Conservation (phyloP, 805 yeast species). For the Candida ortonii region DNA sequence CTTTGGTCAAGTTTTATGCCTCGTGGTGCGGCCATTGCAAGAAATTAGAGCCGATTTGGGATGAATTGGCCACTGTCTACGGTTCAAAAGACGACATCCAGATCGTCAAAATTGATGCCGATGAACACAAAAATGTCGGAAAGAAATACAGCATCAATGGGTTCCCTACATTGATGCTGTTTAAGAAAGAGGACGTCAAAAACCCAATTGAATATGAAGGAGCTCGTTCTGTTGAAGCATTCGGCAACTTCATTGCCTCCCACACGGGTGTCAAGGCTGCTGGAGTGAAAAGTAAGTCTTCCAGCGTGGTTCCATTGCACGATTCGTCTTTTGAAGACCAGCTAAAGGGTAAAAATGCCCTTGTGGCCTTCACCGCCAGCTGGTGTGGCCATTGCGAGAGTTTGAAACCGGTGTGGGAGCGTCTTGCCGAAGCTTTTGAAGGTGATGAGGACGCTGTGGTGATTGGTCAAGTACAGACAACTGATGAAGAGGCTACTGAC, state of each 20-base stretch:
- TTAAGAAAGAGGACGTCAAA: constrained; percentile 45
- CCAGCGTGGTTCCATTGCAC: constrained; percentile 26
- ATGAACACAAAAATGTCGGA: constrained; percentile 48
- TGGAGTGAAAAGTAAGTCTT: constrained; percentile 7
- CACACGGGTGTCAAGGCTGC: constrained; percentile 35
- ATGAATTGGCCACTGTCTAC: constrained; percentile 25
- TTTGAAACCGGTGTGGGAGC: constrained; percentile 48
- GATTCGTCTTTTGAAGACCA: constrained; percentile 29
- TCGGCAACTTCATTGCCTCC: constrained; percentile 47
- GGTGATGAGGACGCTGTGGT: constrained; percentile 37
- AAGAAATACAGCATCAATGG: constrained; percentile 53
- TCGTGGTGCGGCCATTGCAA: constrained; percentile 75
- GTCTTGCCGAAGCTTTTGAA: constrained; percentile 47
- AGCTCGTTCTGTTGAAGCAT: constrained; percentile 45
- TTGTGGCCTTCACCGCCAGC: constrained; percentile 57
- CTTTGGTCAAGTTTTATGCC: constrained; percentile 74
- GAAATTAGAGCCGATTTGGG: constrained; percentile 50
- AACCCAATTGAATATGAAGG: constrained; percentile 59
- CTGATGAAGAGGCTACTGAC: constrained; percentile 42
- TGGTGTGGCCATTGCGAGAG: constrained; percentile 61
- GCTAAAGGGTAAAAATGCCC: constrained; percentile 38
- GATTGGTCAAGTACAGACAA: constrained; percentile 47
- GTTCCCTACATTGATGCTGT: constrained; percentile 62
- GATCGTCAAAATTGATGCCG: constrained; percentile 56
- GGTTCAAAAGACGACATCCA: constrained; percentile 23